Conservation (phyloP, 176 grass and related monocot species). For the Olyra latifolia region DNA sequence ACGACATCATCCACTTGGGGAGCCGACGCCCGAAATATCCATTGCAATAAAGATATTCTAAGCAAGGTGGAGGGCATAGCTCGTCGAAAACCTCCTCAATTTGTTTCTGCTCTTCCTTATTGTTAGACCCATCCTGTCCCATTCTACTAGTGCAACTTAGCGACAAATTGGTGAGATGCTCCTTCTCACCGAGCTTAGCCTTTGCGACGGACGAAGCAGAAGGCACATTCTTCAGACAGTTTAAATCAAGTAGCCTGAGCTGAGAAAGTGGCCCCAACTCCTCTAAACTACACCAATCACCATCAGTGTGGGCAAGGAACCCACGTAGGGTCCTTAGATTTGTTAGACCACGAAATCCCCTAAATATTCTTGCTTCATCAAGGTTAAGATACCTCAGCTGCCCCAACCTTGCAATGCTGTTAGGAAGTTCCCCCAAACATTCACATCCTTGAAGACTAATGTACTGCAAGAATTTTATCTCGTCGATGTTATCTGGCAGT, state of each 20-base stretch:
- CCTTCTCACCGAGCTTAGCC: neutral
- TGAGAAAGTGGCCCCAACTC: too few relatives aligned
- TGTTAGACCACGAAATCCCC: neutral
- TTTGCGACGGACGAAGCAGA: neutral
- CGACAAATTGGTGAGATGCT: neutral
- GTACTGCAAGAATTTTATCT: slow-evolving; percentile 32
- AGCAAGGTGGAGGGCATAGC: neutral
- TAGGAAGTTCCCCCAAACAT: neutral
- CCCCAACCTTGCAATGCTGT: too few relatives aligned
- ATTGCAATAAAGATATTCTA: neutral
- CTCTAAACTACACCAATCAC: too few relatives aligned
- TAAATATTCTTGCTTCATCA: neutral
- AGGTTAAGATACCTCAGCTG: slow-evolving; percentile 17
- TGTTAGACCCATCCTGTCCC: neutral
- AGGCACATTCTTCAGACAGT: neutral
- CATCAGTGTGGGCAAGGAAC: neutral
- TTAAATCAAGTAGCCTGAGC: too few relatives aligned
- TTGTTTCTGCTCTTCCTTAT: neutral
- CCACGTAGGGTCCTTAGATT: neutral
- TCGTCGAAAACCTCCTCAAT: neutral
- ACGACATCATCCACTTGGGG: slow-evolving; percentile 14
- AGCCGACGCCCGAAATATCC: neutral
- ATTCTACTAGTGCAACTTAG: neutral
- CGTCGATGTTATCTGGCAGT: neutral
- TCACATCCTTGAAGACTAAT: neutral